Evolutionary conservation across 148 eudicot species (phyloP).

Genomic region (Vaccinium corymbosum): DNA sequence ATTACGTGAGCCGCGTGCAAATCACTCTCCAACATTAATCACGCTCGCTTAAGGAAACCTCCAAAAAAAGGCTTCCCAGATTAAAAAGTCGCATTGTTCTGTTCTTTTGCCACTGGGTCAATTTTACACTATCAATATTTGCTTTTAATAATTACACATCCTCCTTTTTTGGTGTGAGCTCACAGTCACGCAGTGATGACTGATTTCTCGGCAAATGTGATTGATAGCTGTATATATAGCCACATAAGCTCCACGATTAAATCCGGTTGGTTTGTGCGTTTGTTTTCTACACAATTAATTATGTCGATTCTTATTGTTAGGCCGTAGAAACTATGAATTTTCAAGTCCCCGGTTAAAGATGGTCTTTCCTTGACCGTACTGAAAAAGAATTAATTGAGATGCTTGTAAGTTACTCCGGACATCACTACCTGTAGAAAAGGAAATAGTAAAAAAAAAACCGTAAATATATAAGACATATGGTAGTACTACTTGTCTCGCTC

Average conservation of each 20-base stretch:
- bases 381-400: no score
- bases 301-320: no score
- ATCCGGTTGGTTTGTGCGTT: no score
- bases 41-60: conserved; percentile 3
- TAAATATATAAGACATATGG: background rate
- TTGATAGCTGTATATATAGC: conserved; percentile 11
- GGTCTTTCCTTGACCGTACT: no score
- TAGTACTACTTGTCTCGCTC: background rate
- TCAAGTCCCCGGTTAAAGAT: no score
- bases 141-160: background rate
- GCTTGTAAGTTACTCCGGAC: no score
- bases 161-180: conserved; percentile 16
- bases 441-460: no score
- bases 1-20: background rate
- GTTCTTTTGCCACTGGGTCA: conserved; percentile 11
- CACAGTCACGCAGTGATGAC: conserved; percentile 20
- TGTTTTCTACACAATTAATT: no score
- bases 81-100: background rate
- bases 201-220: conserved; percentile 9
- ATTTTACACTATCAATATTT: background rate
- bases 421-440: no score
- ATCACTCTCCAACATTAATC: background rate
- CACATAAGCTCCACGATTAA: no score
- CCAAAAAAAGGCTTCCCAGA: background rate
- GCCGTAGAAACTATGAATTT: no score